Base-by-base conservation (phyloP, 2,329 filamentous ascomycete species). In the Penicillium thymicola region DNA sequence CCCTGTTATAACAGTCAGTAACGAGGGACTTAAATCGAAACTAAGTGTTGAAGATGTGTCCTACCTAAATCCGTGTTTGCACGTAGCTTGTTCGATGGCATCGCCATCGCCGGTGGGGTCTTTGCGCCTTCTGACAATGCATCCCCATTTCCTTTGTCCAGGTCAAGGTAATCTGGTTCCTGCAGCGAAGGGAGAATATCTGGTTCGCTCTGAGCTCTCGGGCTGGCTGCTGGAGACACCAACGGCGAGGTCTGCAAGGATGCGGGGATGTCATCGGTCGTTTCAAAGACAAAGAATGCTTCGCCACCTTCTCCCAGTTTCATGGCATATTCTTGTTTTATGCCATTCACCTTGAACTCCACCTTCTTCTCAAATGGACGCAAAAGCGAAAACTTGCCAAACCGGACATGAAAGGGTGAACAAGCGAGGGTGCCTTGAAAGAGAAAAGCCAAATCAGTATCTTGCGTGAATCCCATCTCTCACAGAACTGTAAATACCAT, bases 271-370 rank as follows among this genome's bases (percentile, higher is more conserved):
- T 86, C 88, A 65, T 93, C 90, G 51, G 88, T 89, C 9, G 94
- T 99, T 78, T 97, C 92, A 70, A 99, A 97, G 62, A 99, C 92
- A 75, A 99, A 99, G 78, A 99, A 99, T 27, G 94, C 94, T 78
- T 99, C 94, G 63, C 94, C 94, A 51, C 91, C 94, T 72, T 99
- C 94, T 43, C 94, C 94, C 21, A 99, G 83, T 78, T 99, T 99
- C 94, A 99, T 99, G 45, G 94, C 87, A 79, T 96, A 97, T 65
- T 94, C 83, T 73, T 96, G 92, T 76, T 94, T 95, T 59, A 84
- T 78, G 69, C 90, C 89, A 81, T 99, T 99, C 82, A 99, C 92
- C 67, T 84, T 85, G 78, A 99, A 99, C 76, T 97, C 92, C 69
- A 99, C 94, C 84, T 97, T 99, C 79, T 99, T 99, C 76, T 99